Base-by-base conservation (phyloP, 2,329 filamentous ascomycete species). In the Hypoxylon sp. region DNA sequence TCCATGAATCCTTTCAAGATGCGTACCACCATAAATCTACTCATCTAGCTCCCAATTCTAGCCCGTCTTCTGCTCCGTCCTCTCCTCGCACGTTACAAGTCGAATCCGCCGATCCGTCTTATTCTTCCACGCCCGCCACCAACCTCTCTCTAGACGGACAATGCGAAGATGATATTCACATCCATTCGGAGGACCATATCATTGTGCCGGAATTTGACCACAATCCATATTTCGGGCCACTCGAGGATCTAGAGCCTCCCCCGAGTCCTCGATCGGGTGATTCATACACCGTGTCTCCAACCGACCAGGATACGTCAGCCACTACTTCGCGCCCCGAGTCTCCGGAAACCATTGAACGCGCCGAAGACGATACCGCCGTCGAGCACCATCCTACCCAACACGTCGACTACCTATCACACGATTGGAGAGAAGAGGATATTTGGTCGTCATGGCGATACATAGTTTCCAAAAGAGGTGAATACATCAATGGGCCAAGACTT, bases 381-480 rank as follows among this genome's bases (percentile, higher is more conserved):
- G 86, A 88, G 65, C 84, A 83, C 32, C 87, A 91, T 72, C 93
- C 93, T 1, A 93, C 93, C 47, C 85, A 93, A 68, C 93, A 97
- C 78, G 94, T 97, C n/a, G 94, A 97, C 79, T 97, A 97, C 75
- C 85, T 97, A 48, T 97, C 94, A 17, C 92, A 98, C 74, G 88
- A 94, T 65, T 97, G 94, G 92, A 88, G 87, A 67, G 93, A 97
- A 78, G 94, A 98, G 77, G 94, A 99, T 78, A 96, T 98, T 24
- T 98, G 94, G 94, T 90, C 92, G 5, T 97, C 94, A 1, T 98
- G 95, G 95, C 89, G 93, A 74, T 95, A 97, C 75, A 92, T 98
- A 71, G 89, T 94, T 15, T 89, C 91, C 26, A 91, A 92, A 72
- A 85, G 90, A 71, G 88, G 88, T 62, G 86, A 92, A 55, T 96